A percentile compares a stretch with the other conserved stretches of the same genome.
Evolutionary conservation across 306 rosid genomes (phyloP).

Genomic region (Medicago truncatula): MtrunA17r5.0-ANR NC_053043.1:2495501-2496000

Average conservation of each 20-base stretch:
- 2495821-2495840: conserved; percentile 53
- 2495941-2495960: no score
- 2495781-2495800: conserved; percentile 28
- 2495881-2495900: conserved; percentile 53
- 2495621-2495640: conserved; percentile 43
- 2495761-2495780: conserved; percentile 51
- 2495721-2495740: background rate
- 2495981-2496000: no score
- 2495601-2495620: conserved; percentile 38
- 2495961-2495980: no score
- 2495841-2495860: conserved; percentile 60
- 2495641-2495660: conserved; percentile 36
- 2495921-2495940: conserved; percentile 49
- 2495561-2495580: conserved; percentile 33
- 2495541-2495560: conserved; percentile 51
- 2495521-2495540: conserved; percentile 40
- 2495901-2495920: conserved; percentile 49
- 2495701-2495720: conserved; percentile 33
- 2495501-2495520: background rate
- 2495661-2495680: conserved; percentile 45
- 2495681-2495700: background rate
- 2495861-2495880: conserved; percentile 54
- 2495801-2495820: conserved; percentile 46
- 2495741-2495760: conserved; percentile 33
- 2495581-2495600: conserved; percentile 28